Evolutionary conservation across 768 basidiomycete genomes (phyloP), one percentile per base, ranked within the genome.

Genomic region (Lyophyllum semitale): DNA sequence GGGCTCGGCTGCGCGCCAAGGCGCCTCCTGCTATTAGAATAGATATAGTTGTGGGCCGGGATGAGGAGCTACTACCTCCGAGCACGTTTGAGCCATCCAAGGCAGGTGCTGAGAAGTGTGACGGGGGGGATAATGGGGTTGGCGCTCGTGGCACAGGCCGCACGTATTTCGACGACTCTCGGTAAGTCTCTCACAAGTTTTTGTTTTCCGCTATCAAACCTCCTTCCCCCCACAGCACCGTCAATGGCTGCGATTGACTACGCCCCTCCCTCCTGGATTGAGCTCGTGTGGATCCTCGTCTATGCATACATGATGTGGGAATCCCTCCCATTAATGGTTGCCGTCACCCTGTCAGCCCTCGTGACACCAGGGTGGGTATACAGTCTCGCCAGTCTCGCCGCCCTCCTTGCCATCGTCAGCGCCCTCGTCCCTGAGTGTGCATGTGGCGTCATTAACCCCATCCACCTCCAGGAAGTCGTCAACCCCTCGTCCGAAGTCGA

Each of bases 291-390:
- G 13, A 30, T 48, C 8, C 26, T 58, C 11, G 12, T 54, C 2
- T 50, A 30, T 18, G 52, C 57, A n/a, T 15, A 50, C 42, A 27
- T 42, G 1, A 26, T 58, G 11, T 48, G 48, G 11, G 47, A 8
- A 40, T 46, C 29, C 38, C 26, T 58, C 42, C 52, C 57, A 7
- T 38, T 29, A 2, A 50, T 58, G 53, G n/a, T 53, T 3, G n/a
- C 37, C 15, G 23, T 18, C 2, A 17, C 37, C 23, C 48, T 58
- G 23, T 27, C 32, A 13, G 20, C 51, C 12, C 5, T 30, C 27
- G 13, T 9, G 6, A n/a, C 30, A 8, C 37, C 37, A 3, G 20
- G 37, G 8, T 58, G 57, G 57, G 22, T 58, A 12, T 38, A 33
- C 20, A 42, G 45, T 12, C 15, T 54, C 22, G 48, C 48, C n/a